Base-by-base conservation (phyloP, 768 basidiomycete genomes). In the Phanerochaete sordida region DNA sequence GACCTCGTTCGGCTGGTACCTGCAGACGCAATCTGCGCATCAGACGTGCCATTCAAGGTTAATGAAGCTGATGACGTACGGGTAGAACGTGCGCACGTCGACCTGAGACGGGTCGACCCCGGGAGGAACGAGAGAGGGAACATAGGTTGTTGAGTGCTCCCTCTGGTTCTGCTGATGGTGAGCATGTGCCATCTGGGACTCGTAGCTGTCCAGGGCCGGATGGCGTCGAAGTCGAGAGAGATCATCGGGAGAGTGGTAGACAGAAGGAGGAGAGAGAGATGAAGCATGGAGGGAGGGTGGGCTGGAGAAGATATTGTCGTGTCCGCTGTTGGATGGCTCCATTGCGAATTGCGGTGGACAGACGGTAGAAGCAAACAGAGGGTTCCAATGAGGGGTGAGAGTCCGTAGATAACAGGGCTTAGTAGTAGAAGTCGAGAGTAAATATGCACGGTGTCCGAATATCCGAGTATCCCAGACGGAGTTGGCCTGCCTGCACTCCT, bases 71-170 rank as follows among this genome's bases (percentile, higher is more conserved):
- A 21, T 1, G 23, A 60, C 60, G 1, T 27, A 93, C n/a, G 90
- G 87, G 66, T 88, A 91, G 77, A 93, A 92, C 44, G 89, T 86
- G 68, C 88, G 85, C 70, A 90, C 88, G 80, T 91, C 88, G 73
- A 87, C 85, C 52, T 83, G 75, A 65, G 83, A 76, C 65, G 87
- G 85, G 77, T 90, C 89, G 71, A 82, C 76, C 59, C 76, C 78
- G 1, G 77, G 79, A 63, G 77, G 79, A 69, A 79, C 72, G 72
- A 79, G 75, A 64, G 76, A 76, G 66, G 79, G 76, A 70, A 79
- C 75, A 70, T 75, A 78, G 65, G 77, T 75, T 65, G 51, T 52
- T 23, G 51, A 52, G 24, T 50, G 49, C 13, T 50, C 49, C 19
- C 49, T 8, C 28, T 27, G 49, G 28, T 50, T 26, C 28, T 50